phyloP scores from a whole-genome alignment of 2,329 filamentous ascomycete genomes.

The Lithohypha guttulata region DNA sequence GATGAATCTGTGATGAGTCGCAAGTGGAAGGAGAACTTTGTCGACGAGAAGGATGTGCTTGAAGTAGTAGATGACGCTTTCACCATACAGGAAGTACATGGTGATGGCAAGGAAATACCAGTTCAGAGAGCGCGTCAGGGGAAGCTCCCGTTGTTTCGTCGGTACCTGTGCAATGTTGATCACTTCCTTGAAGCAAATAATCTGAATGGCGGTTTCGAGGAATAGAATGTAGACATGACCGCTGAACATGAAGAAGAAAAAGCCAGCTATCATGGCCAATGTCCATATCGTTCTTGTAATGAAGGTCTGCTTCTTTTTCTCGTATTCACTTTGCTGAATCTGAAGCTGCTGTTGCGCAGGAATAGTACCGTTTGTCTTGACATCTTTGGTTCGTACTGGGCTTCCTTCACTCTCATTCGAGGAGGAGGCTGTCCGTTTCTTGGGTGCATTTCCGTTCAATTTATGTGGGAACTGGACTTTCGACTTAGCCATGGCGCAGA shows the following conservation, averaged over 20 bases:
- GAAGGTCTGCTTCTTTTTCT: constrained; percentile 98
- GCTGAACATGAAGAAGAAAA: constrained; percentile 86
- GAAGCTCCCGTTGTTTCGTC: constrained; percentile 77
- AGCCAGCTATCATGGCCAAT: constrained; percentile 88
- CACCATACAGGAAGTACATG: constrained; percentile 98
- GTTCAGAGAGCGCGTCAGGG: constrained; percentile 91
- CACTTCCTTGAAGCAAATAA: constrained; percentile 97
- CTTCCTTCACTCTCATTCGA: constrained; percentile 41
- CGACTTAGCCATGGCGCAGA: constrained; percentile 39
- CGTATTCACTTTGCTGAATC: constrained; percentile 57
- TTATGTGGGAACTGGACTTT: constrained; percentile 52
- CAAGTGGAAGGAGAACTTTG: constrained; percentile 80
- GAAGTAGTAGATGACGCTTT: constrained; percentile 99
- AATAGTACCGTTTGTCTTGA: constrained; percentile 15
- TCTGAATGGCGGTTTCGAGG: constrained; percentile 85
- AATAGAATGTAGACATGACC: constrained; percentile 96
- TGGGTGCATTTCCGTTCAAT: constrained; percentile 27
- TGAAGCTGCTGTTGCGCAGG: constrained; percentile 29
- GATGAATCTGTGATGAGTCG: constrained; percentile 96
- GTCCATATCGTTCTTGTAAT: constrained; percentile 96
- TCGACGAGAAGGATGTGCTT: constrained; percentile 97
- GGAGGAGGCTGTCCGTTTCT: constrained; percentile 44
- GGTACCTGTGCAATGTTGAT: constrained; percentile 95
- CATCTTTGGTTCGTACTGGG: constrained; percentile 31
- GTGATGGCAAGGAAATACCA: constrained; percentile 99